A percentile compares a stretch with the other conserved stretches of the same genome.
These are phyloP conservation scores for Penicillium dipodomyicola DNA, from an alignment of 495 filamentous ascomycete genomes.

Conservation along the genomic window DNA sequence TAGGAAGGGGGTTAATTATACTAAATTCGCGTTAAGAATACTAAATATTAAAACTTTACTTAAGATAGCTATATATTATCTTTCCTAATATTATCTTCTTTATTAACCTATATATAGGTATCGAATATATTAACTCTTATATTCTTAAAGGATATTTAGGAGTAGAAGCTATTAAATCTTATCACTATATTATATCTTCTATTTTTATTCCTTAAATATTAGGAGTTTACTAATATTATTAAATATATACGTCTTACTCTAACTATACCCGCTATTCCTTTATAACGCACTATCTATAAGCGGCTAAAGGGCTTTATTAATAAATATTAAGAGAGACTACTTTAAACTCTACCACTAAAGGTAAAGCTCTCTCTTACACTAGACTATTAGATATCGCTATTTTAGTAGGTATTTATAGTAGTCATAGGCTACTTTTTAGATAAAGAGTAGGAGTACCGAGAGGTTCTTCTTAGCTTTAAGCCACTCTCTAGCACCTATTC, in stretches of 20 bases:
- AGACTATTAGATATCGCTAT: neutral
- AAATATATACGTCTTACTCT: neutral
- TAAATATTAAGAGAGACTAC: neutral
- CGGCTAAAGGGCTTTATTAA: neutral
- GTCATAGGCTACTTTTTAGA: neutral
- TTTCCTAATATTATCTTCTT: neutral
- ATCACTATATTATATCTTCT: slow-evolving; percentile 1
- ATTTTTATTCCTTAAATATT: slow-evolving; percentile 1
- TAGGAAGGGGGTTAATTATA: neutral
- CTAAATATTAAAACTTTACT: neutral
- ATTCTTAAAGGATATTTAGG: neutral
- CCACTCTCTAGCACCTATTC: neutral
- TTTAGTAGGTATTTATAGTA: neutral
- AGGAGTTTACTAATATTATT: neutral
- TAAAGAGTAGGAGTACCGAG: neutral
- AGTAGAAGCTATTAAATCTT: neutral
- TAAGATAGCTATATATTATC: neutral
- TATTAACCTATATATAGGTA: neutral
- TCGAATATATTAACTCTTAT: neutral
- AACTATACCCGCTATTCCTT: neutral
- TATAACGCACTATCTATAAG: neutral
- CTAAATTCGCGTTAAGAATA: neutral
- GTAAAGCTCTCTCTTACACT: neutral
- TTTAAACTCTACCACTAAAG: neutral
- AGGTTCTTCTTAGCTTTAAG: neutral